Base-by-base conservation (phyloP, 352 stramenopile genomes). In the Phytophthora syringae region DNA sequence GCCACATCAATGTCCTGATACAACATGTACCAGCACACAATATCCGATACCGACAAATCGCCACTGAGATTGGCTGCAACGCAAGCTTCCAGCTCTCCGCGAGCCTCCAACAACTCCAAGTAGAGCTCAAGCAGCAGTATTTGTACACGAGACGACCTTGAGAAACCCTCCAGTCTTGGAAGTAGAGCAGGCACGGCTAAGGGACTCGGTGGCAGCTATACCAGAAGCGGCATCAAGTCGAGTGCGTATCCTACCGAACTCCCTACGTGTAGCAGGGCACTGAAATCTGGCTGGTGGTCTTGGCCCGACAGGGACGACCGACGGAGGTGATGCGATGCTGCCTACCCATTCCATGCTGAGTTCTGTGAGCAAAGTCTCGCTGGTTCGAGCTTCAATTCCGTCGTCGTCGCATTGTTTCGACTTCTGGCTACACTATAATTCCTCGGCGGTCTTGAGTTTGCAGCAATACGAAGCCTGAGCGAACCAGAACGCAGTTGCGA, bases 171-270 rank as follows among this genome's bases (percentile, higher is more conserved):
- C 27, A 76, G 42, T 22, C 61, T 52, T 48, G 16, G 15, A 25
- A 76, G 48, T 11, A 76, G 15, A 39, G 20, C 34, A 13, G 39
- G 3, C n/a, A 70, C 53, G 3, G 45, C 40, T 11, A 18, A 45
- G 7, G 42, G 42, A 37, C 34, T 15, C 56, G 70, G 5, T 3
- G 57, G 58, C 6, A 71, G 34, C 15, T 72, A 57, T 24, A 67
- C 5, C 22, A 76, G 32, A 22, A 76, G 30, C 52, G 68, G 52
- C 2, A 76, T 3, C 5, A 69, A 49, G 1, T 72, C 68, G 3
- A 49, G 40, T 15, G 63, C 53, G 48, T 67, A 76, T 13, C 68
- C 57, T 6, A 44, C 34, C 12, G 55, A 48, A 5, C 61, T 34
- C 22, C 53, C 51, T 7, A 70, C 47, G 20, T 49, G 44, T n/a